These are phyloP conservation scores for Rauvolfia tetraphylla DNA, from an alignment of 257 asterid species.

Conservation along the genomic window DNA sequence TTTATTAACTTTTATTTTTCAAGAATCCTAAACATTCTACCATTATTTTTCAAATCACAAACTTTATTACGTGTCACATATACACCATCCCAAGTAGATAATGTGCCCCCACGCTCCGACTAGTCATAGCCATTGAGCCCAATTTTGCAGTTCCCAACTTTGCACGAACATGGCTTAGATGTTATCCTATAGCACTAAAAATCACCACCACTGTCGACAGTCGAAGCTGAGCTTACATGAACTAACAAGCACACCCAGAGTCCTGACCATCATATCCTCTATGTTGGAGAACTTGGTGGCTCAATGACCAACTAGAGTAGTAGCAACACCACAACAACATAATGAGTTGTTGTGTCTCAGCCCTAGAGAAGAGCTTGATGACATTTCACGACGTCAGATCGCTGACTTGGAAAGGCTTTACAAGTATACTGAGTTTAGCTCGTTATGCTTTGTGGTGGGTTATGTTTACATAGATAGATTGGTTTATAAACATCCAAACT, in stretches of 20 bases:
- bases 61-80: too few species aligned
- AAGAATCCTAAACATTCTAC: too few species aligned
- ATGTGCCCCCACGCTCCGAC: background rate
- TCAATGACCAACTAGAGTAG: constrained; percentile 57
- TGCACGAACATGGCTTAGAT: constrained; percentile 33
- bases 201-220: constrained; percentile 35
- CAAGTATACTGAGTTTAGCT: constrained; percentile 79
- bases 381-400: constrained; percentile 65
- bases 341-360: background rate
- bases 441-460: constrained; percentile 80
- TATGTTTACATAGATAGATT: constrained; percentile 73
- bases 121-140: background rate
- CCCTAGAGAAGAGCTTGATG: constrained; percentile 43
- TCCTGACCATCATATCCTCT: constrained; percentile 54
- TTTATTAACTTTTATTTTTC: too few species aligned
- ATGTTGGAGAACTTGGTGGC: constrained; percentile 70
- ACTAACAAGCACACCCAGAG: constrained; percentile 50
- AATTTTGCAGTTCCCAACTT: background rate
- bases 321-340: too few species aligned
- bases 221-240: constrained; percentile 39
- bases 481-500: constrained; percentile 66
- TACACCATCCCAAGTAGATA: background rate
- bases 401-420: constrained; percentile 76
- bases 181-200: constrained; percentile 37
- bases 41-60: too few species aligned